These are phyloP conservation scores for Mortierella sp. DNA, from an alignment of 371 early-diverging fungal species.

Conservation along the genomic window DNA sequence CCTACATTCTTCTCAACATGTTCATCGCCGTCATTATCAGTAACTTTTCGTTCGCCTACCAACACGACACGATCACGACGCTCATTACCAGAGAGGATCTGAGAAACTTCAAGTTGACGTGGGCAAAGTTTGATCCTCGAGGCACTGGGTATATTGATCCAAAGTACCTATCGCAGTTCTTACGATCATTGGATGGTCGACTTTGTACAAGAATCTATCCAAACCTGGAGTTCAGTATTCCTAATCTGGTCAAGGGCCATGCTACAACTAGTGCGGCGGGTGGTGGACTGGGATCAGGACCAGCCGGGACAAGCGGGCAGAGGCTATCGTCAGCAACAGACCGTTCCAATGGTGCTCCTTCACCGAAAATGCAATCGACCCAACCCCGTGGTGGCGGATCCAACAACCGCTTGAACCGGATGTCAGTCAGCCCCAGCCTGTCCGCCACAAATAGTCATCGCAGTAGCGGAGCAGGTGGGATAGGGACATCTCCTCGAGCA, in stretches of 20 bases:
- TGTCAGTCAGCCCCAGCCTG: conserved; percentile 25
- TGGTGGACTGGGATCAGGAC: background rate
- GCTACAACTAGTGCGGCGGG: background rate
- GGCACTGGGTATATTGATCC: conserved; percentile 66
- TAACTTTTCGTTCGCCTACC: conserved; percentile 70
- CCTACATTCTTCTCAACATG: conserved; percentile 68
- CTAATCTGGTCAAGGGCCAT: conserved; percentile 49
- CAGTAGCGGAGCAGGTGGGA: background rate
- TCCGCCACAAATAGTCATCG: conserved; percentile 9
- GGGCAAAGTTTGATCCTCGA: conserved; percentile 63
- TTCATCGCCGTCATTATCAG: conserved; percentile 71
- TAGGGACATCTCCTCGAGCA: conserved; percentile 2
- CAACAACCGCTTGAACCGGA: conserved; percentile 17
- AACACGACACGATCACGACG: conserved; percentile 64
- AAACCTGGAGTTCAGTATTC: conserved; percentile 54
- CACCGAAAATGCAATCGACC: conserved; percentile 17
- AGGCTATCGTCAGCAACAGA: background rate
- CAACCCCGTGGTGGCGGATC: conserved; percentile 3
- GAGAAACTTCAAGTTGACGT: conserved; percentile 66
- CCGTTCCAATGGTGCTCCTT: background rate
- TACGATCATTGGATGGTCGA: conserved; percentile 63
- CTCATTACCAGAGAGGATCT: conserved; percentile 67
- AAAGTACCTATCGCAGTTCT: conserved; percentile 60
- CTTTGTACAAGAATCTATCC: conserved; percentile 63
- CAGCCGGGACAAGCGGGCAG: background rate